Conservation (phyloP, 139 green algal genomes). For the Ettlia oleoabundans region DNA sequence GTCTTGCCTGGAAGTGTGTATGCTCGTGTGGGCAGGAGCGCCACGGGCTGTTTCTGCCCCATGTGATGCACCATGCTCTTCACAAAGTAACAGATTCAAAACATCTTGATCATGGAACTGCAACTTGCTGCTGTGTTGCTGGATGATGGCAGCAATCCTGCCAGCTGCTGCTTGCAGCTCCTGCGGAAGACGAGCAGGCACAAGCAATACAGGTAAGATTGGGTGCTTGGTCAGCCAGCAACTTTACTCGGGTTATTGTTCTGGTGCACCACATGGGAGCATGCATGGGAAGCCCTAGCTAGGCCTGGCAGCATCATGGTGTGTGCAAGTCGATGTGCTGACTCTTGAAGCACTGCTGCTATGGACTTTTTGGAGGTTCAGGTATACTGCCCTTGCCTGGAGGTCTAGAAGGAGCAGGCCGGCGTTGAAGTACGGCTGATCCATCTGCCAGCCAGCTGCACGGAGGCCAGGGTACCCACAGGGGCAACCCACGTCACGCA, state of each 20-base stretch:
- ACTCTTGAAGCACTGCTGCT: neutral
- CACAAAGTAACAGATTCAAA: slow-evolving; percentile 28
- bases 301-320: no score
- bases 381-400: neutral
- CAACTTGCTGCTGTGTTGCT: neutral
- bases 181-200: neutral
- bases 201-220: no score
- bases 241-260: neutral
- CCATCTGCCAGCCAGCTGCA: neutral
- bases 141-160: neutral
- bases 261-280: no score
- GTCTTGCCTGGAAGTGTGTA: no score
- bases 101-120: slow-evolving; percentile 27
- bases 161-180: neutral
- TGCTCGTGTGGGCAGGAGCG: no score
- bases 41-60: no score
- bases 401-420: slow-evolving; percentile 13
- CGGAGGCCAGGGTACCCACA: neutral
- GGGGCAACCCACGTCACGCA: slow-evolving; percentile 4
- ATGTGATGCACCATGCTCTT: no score
- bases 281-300: no score
- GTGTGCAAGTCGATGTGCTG: no score
- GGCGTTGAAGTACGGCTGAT: slow-evolving; percentile 14
- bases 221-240: neutral
- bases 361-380: neutral